Evolutionary conservation across 2,329 filamentous ascomycete species (phyloP).

Genomic region (Hymenoscyphus fraxineus): DNA sequence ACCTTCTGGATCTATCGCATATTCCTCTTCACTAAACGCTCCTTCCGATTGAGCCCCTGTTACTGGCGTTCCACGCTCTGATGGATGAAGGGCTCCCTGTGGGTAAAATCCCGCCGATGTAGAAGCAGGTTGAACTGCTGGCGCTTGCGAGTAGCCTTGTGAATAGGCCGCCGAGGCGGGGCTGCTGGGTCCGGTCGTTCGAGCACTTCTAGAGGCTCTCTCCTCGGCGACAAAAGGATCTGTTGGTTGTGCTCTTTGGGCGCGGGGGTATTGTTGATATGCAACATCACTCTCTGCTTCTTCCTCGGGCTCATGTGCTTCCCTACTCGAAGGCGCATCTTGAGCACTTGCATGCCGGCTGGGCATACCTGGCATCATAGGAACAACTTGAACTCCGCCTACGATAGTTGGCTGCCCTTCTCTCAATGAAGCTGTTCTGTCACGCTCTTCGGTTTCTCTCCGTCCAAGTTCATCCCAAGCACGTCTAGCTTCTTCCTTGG

Average conservation of each 20-base stretch:
- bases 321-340: slow-evolving; percentile 42
- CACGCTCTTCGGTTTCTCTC: slow-evolving; percentile 87
- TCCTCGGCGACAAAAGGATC: slow-evolving; percentile 58
- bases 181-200: slow-evolving; percentile 18
- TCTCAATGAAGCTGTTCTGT: slow-evolving; percentile 78
- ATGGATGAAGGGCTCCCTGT: slow-evolving; percentile 31
- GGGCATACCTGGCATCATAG: slow-evolving; percentile 72
- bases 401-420: slow-evolving; percentile 85
- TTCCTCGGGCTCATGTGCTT: slow-evolving; percentile 31
- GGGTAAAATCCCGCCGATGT: slow-evolving; percentile 40
- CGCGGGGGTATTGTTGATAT: slow-evolving; percentile 30
- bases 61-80: slow-evolving; percentile 44
- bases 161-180: slow-evolving; percentile 27
- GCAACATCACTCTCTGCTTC: slow-evolving; percentile 25
- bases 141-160: slow-evolving; percentile 41
- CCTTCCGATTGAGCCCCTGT: slow-evolving; percentile 47
- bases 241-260: slow-evolving; percentile 52
- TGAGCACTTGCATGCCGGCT: slow-evolving; percentile 47
- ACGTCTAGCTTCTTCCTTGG: slow-evolving; percentile 89
- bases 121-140: slow-evolving; percentile 42
- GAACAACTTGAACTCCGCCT: slow-evolving; percentile 90
- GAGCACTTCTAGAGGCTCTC: slow-evolving; percentile 28
- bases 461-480: slow-evolving; percentile 97
- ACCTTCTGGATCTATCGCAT: slow-evolving; percentile 59
- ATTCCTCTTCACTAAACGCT: slow-evolving; percentile 68